These are phyloP conservation scores for Cucumis hystrix DNA, from an alignment of 306 rosid species.

Conservation along the genomic window DNA sequence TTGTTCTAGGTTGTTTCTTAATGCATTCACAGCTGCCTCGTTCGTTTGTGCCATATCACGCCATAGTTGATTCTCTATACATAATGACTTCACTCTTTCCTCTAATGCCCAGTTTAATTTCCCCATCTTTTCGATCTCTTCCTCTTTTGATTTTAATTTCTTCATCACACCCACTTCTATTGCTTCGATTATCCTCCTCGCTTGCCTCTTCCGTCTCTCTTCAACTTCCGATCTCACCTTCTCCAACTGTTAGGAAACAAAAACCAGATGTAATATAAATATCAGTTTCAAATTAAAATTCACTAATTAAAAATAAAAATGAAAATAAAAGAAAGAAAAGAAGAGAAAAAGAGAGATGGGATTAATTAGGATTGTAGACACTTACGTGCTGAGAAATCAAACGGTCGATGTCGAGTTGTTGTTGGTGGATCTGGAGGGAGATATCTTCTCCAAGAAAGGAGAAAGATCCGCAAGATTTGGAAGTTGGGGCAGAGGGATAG, in stretches of 20 bases:
- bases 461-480: conserved; percentile 30
- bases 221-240: conserved; percentile 62
- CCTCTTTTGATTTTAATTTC: conserved; percentile 50
- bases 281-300: neutral
- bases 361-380: too few species aligned
- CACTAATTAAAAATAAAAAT: neutral
- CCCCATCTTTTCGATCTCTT: conserved; percentile 61
- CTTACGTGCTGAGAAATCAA: conserved; percentile 57
- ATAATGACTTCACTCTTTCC: conserved; percentile 43
- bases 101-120: conserved; percentile 70
- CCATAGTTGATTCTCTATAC: conserved; percentile 76
- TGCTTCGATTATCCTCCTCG: conserved; percentile 40
- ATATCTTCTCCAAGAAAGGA: conserved; percentile 80
- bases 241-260: conserved; percentile 44
- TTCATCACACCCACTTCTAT: conserved; percentile 46
- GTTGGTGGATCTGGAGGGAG: conserved; percentile 53
- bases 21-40: conserved; percentile 74
- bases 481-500: conserved; percentile 5
- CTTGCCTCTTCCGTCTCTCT: conserved; percentile 57
- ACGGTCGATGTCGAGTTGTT: conserved; percentile 49
- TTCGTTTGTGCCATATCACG: conserved; percentile 71
- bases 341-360: too few species aligned
- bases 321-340: too few species aligned
- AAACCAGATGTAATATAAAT: neutral
- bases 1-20: conserved; percentile 49